A percentile compares a stretch with the other conserved stretches of the same genome.
Evolutionary conservation across 176 grass and related monocot genomes (phyloP).

Genomic region (Juncus inflexus): DNA sequence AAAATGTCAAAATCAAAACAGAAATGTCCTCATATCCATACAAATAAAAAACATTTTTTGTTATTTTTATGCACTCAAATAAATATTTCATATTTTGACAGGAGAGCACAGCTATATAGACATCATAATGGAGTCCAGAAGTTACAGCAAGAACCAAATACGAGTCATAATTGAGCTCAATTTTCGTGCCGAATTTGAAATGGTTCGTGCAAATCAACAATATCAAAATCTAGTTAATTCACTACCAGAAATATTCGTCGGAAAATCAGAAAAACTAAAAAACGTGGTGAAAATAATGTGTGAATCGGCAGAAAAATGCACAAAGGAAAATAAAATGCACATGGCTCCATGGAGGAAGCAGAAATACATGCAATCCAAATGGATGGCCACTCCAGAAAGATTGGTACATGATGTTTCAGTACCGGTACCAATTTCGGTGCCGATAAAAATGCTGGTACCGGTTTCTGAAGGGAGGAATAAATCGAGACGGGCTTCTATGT

Average conservation of each 20-base stretch:
- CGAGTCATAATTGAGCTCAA: slow-evolving; percentile 47
- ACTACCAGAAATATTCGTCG: slow-evolving; percentile 67
- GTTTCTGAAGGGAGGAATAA: slow-evolving; percentile 42
- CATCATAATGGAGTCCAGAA: slow-evolving; percentile 43
- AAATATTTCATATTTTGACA: slow-evolving; percentile 5
- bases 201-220: slow-evolving; percentile 42
- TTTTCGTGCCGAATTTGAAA: slow-evolving; percentile 67
- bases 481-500: slow-evolving; percentile 67
- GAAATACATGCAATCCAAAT: slow-evolving; percentile 96
- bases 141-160: slow-evolving; percentile 37
- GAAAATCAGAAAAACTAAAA: slow-evolving; percentile 45
- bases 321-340: slow-evolving; percentile 70
- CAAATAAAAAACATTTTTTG: too few species aligned
- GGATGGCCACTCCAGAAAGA: slow-evolving; percentile 54
- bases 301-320: slow-evolving; percentile 60
- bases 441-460: slow-evolving; percentile 14
- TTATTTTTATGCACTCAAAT: not conserved
- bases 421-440: not conserved
- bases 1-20: too few species aligned
- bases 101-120: slow-evolving; percentile 64
- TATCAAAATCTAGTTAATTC: slow-evolving; percentile 47
- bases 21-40: too few species aligned
- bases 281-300: slow-evolving; percentile 52
- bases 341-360: slow-evolving; percentile 78
- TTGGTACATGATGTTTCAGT: slow-evolving; percentile 5